Evolutionary conservation across 805 yeast genomes (phyloP).

Genomic region (Kurtzmaniella cleridarum): DNA sequence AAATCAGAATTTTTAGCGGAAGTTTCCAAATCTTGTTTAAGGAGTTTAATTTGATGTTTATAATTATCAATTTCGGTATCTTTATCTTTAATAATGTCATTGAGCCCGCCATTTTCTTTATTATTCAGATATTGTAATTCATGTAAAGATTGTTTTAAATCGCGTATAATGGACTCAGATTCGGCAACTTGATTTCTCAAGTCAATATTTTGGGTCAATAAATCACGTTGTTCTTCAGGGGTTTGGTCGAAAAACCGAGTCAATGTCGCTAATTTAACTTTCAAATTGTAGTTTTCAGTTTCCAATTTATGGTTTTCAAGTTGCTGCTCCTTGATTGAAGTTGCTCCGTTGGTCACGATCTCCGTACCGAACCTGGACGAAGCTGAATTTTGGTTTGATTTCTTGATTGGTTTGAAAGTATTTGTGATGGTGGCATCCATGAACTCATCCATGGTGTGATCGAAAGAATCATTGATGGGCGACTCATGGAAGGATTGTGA

Average conservation of each 20-base stretch:
- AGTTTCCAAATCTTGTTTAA: neutral
- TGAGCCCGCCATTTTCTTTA: slow-evolving; percentile 5
- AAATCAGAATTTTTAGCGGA: neutral
- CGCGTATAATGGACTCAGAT: slow-evolving; percentile 9
- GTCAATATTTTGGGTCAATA: slow-evolving; percentile 34
- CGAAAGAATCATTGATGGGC: slow-evolving; percentile 3
- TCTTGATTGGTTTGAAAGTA: slow-evolving; percentile 2
- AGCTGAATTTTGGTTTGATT: neutral
- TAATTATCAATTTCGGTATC: neutral
- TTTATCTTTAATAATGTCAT: neutral
- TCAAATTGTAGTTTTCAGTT: slow-evolving; percentile 40
- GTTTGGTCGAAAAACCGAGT: slow-evolving; percentile 35
- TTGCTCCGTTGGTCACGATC: slow-evolving; percentile 6
- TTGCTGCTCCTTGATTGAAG: slow-evolving; percentile 19
- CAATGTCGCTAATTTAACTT: slow-evolving; percentile 38
- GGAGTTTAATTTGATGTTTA: neutral
- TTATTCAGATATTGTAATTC: slow-evolving; percentile 8
- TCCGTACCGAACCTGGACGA: neutral
- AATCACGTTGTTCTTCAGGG: slow-evolving; percentile 35
- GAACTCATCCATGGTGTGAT: slow-evolving; percentile 12
- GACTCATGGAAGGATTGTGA: slow-evolving; percentile 1
- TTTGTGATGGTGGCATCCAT: slow-evolving; percentile 10
- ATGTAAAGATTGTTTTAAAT: slow-evolving; percentile 6
- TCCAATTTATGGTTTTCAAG: slow-evolving; percentile 20
- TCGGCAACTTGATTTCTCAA: slow-evolving; percentile 21